A percentile compares a stretch with the other conserved stretches of the same genome.
Conservation (phyloP, 495 filamentous ascomycete genomes). For the Penicillium desertorum region DNA sequence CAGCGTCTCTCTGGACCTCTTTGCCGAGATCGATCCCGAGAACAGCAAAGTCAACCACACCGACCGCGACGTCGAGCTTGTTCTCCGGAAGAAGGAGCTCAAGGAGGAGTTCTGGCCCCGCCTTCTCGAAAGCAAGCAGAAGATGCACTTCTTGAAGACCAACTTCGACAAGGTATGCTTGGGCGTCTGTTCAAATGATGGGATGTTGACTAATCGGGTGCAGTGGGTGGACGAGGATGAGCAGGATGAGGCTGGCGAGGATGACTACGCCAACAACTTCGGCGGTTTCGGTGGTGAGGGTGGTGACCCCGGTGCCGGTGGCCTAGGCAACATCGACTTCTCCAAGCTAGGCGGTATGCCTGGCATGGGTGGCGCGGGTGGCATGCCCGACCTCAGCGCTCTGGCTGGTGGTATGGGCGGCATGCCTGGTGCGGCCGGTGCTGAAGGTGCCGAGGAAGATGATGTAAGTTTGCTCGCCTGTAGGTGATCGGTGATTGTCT, state of each 20-base stretch:
- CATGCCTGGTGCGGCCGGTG: constrained; percentile 16
- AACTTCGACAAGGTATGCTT: constrained; percentile 87
- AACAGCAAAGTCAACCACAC: constrained; percentile 82
- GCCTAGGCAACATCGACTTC: constrained; percentile 71
- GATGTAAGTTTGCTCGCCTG: constrained; percentile 36
- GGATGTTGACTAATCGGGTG: constrained; percentile 20
- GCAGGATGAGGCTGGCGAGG: constrained; percentile 83
- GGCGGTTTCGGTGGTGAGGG: constrained; percentile 61
- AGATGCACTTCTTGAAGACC: constrained; percentile 95
- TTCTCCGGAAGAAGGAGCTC: constrained; percentile 94
- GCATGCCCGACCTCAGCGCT: constrained; percentile 47
- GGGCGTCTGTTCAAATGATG: background rate
- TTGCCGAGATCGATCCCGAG: constrained; percentile 81
- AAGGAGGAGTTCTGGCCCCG: constrained; percentile 92
- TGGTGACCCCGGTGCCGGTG: constrained; percentile 51
- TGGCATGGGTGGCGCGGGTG: constrained; percentile 43
- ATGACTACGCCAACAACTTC: constrained; percentile 71
- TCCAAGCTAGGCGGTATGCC: constrained; percentile 76
- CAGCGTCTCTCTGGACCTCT: constrained; percentile 84
- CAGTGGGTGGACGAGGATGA: constrained; percentile 99
- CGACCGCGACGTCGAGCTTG: constrained; percentile 78
- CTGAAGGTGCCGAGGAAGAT: constrained; percentile 62
- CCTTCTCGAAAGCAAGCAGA: constrained; percentile 83
- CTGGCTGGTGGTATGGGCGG: constrained; percentile 41
- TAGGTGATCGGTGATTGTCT: constrained; percentile 40